Percentiles rank a stretch among this genome's conserved stretches.
phyloP scores from a whole-genome alignment of 2,329 filamentous ascomycete genomes.

The Cercospora citrullina region DNA sequence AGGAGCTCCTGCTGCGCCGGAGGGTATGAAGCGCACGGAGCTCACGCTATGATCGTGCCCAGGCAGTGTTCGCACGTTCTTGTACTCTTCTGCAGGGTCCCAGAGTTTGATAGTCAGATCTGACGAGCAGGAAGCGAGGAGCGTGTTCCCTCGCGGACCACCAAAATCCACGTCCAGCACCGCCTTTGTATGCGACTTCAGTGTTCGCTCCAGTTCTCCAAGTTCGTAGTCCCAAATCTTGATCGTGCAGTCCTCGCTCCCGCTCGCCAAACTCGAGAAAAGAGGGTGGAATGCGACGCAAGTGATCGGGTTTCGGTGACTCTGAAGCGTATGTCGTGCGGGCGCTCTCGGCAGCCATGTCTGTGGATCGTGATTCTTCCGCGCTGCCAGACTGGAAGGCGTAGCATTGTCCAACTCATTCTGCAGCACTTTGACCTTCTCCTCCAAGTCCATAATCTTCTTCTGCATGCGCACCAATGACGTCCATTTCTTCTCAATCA shows the following conservation, averaged over 20 bases:
- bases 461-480: constrained; percentile 92
- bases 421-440: constrained; percentile 70
- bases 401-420: constrained; percentile 82
- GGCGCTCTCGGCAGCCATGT: constrained; percentile 85
- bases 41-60: constrained; percentile 93
- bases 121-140: constrained; percentile 80
- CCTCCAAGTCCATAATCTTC: constrained; percentile 96
- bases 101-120: constrained; percentile 94
- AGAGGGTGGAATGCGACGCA: constrained; percentile 90
- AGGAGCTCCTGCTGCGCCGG: constrained; percentile 73
- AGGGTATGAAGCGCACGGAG: constrained; percentile 83
- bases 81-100: constrained; percentile 90
- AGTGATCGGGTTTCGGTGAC: constrained; percentile 77
- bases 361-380: constrained; percentile 77
- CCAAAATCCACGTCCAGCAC: constrained; percentile 90
- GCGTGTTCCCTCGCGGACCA: constrained; percentile 73
- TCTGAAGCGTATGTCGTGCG: constrained; percentile 77
- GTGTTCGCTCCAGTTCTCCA: constrained; percentile 82
- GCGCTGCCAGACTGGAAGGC: constrained; percentile 68
- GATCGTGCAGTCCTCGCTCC: constrained; percentile 88
- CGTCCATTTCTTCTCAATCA: constrained; percentile 98
- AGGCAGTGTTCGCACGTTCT: constrained; percentile 86
- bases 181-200: constrained; percentile 88
- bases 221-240: constrained; percentile 98
- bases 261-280: constrained; percentile 86